phyloP scores from a whole-genome alignment of 2,329 filamentous ascomycete species.

The Huntiella abstrusa region DNA sequence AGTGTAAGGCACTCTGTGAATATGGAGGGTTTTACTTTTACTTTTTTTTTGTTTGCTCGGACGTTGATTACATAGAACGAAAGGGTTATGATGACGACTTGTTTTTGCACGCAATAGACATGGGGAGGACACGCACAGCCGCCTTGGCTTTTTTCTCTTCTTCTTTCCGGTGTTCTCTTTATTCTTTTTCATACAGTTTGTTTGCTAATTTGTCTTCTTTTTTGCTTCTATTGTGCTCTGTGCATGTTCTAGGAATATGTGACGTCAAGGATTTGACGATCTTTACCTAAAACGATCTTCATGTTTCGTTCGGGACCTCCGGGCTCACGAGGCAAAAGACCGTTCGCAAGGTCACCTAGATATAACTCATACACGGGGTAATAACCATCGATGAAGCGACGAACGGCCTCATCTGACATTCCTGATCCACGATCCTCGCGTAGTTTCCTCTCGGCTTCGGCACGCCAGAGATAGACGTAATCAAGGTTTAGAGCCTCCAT shows the following conservation, averaged over 20 bases:
- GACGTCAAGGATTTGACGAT: slow-evolving; percentile 38
- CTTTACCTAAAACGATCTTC: slow-evolving; percentile 39
- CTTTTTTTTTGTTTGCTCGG: not conserved
- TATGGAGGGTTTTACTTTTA: not conserved
- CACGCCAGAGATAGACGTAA: slow-evolving; percentile 71
- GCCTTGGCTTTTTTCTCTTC: too few relatives aligned
- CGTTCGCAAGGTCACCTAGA: not conserved
- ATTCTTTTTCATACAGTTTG: too few relatives aligned
- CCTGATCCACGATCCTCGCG: slow-evolving; percentile 47
- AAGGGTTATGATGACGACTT: not conserved
- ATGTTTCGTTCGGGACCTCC: slow-evolving; percentile 34
- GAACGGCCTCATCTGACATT: slow-evolving; percentile 68
- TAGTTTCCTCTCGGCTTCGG: slow-evolving; percentile 60
- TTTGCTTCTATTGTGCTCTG: too few relatives aligned
- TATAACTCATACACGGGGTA: slow-evolving; percentile 56
- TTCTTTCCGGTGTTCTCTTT: too few relatives aligned
- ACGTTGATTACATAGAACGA: too few relatives aligned
- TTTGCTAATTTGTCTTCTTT: too few relatives aligned
- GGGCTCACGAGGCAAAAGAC: slow-evolving; percentile 13
- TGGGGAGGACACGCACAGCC: too few relatives aligned
- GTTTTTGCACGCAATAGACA: too few relatives aligned
- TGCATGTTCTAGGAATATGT: not conserved
- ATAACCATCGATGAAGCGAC: slow-evolving; percentile 50
- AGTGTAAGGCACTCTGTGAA: not conserved
- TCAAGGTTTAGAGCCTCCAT: slow-evolving; percentile 50